Base-by-base conservation (phyloP, 192 early-diverging fungal species). In the Thamnidium elegans region DNA sequence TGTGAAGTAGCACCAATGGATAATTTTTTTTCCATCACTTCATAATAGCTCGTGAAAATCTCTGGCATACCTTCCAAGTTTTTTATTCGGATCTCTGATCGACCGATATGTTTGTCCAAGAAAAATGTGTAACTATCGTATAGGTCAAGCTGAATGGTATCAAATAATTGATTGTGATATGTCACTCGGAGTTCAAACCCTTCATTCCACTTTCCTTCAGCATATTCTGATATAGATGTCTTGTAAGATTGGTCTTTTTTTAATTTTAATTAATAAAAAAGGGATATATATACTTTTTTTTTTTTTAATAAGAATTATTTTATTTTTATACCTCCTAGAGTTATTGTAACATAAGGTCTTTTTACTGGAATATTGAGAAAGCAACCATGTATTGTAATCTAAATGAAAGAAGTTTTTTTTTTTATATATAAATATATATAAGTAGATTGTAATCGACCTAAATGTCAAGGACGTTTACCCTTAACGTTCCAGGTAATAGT, bases 111-210 rank as follows among this genome's bases (percentile, higher is more conserved):
- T 23, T 78, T 77, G 58, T 91, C 88, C 3, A 86, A 75, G 7
- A 89, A 75, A 44, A 91, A 59, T 3, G 78, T 78, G 61, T 82
- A 81, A 20, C 20, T 55, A 45, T 90, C 87, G 46, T 86, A 91
- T 8, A 91, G 63, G 65, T 91, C 90, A 52, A 91, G 72, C 59
- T 89, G 82, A 17, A 78, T 70, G 9, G 88, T 89, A 32, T 87
- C 89, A 77, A 91, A 91, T 5, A 91, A 78, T 76, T 91, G 89
- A 51, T 80, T 83, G 58, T 91, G 89, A 54, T 86, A 89, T 8
- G 86, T 82, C 1, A 91, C 86, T 1, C 34, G 48, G 19, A 91
- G 76, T 68, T 88, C 87, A 63, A 91, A 91, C 0, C 87, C 85
- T 67, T 89, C 89, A 76, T 86, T 85, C 89, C 89, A 89, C 46